Conservation (phyloP, 2,329 filamentous ascomycete species). For the Calycina herbarum region DNA sequence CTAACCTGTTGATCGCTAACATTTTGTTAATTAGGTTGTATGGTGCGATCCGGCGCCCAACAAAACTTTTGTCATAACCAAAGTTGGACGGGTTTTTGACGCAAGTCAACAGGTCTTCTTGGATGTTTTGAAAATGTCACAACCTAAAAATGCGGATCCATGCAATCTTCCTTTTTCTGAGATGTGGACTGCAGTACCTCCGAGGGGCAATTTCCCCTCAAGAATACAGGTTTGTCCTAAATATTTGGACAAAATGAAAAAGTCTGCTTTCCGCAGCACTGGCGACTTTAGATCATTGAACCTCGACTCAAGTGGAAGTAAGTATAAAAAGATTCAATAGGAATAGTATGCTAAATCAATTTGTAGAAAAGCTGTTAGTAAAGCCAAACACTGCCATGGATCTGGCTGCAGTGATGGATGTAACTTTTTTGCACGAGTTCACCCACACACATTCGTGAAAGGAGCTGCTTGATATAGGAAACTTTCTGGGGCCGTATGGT, state of each 20-base stretch:
- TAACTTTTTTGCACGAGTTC: slow-evolving; percentile 1
- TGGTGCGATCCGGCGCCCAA: not conserved
- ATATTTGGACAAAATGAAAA: not conserved
- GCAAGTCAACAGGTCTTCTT: too few species aligned
- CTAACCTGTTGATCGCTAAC: not conserved
- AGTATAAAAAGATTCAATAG: not conserved
- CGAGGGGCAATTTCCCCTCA: not conserved
- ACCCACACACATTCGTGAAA: not conserved
- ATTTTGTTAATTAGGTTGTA: not conserved
- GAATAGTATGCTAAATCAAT: too few species aligned
- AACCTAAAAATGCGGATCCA: not conserved
- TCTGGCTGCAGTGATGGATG: slow-evolving; percentile 5
- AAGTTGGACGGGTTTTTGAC: too few species aligned
- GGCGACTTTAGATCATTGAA: not conserved
- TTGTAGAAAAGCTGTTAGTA: too few species aligned
- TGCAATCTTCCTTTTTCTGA: not conserved
- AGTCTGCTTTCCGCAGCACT: not conserved
- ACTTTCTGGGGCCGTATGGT: not conserved
- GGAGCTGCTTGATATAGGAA: too few species aligned
- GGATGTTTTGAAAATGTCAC: too few species aligned
- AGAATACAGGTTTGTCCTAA: not conserved
- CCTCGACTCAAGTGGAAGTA: not conserved
- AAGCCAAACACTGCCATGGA: not conserved
- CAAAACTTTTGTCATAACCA: too few species aligned
- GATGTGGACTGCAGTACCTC: not conserved